phyloP scores from a whole-genome alignment of 257 asterid genomes.

The Apocynum venetum region DNA sequence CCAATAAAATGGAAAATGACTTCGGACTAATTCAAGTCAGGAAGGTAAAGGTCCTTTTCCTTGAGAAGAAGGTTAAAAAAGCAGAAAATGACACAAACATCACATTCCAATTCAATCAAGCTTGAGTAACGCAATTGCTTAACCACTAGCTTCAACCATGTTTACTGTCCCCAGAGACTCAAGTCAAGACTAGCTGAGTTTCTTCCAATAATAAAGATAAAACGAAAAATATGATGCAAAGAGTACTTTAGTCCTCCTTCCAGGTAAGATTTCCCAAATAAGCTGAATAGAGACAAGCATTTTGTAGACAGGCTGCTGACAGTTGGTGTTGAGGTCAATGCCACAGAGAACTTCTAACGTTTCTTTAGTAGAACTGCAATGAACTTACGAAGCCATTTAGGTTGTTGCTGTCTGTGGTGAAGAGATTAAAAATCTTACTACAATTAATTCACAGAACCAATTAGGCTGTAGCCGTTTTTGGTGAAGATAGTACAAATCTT shows the following conservation, averaged over 20 bases:
- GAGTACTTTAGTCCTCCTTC: no score
- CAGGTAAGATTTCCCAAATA: no score
- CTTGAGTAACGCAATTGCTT: conserved; percentile 9
- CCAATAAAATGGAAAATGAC: not conserved
- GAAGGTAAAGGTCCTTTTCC: no score
- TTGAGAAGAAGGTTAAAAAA: no score
- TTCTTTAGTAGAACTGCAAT: no score
- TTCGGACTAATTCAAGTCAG: no score
- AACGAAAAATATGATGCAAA: no score
- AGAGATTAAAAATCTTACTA: not conserved
- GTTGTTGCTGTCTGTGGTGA: no score
- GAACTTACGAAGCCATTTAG: no score
- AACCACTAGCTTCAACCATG: not conserved
- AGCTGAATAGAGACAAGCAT: not conserved
- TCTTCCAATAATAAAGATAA: not conserved
- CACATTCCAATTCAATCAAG: not conserved
- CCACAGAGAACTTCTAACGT: no score
- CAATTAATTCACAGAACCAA: not conserved
- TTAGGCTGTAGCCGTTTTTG: not conserved
- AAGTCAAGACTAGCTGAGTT: not conserved
- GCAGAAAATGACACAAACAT: not conserved
- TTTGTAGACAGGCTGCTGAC: not conserved
- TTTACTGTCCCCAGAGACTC: not conserved
- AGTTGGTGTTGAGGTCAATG: no score
- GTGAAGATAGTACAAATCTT: not conserved